Base-by-base conservation (phyloP, 306 rosid genomes). In the Luffa aegyptiaca region DNA sequence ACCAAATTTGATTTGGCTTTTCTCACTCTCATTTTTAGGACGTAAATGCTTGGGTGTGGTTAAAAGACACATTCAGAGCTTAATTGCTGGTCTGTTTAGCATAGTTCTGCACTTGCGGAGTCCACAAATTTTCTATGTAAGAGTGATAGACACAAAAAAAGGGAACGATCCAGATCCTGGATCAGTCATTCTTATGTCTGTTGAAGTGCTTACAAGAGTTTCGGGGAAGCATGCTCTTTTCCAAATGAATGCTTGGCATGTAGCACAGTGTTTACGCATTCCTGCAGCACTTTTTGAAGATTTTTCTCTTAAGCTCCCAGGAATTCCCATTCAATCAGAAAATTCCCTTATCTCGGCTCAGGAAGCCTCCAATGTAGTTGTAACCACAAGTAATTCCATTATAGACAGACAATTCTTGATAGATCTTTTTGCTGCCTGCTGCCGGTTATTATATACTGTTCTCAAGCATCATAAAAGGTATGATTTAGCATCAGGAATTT, bases 141-240 rank as follows among this genome's bases (percentile, higher is more conserved):
- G 81, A 79, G 58, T 65, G 86, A 71, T 83, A 3, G 72, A 75
- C 80, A 61, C 76, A 56, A 79, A 82, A 76, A 86, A 80, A 53
- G 68, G 80, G 68, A 66, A 57, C 75, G 72, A 84, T 80, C 97
- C 97, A 37, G 98, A 94, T 92, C 87, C 95, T 26, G 97, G 97
- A 84, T 73, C 98, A 21, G 89, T 90, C 81, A 85, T 92, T 88
- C 95, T 92, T 79, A 92, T 94, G 98, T 88, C 97, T 81, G 91
- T 92, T 88, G 92, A 92, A 84, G 92, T 92, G 78, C 95, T 92
- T 18, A 82, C 79, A 77, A 86, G 93, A 85, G 79, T 91, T 68
- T 91, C 92, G 33, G 92, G 96, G 83, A 94, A 88, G 81, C 90
- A 84, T 59, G 81, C 92, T 81, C 79, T 90, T 20, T 94, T 85